Evolutionary conservation across 108 stramenopile species (phyloP), one percentile per base, ranked within the genome.

Genomic region (Nitzschia putrida): DNA sequence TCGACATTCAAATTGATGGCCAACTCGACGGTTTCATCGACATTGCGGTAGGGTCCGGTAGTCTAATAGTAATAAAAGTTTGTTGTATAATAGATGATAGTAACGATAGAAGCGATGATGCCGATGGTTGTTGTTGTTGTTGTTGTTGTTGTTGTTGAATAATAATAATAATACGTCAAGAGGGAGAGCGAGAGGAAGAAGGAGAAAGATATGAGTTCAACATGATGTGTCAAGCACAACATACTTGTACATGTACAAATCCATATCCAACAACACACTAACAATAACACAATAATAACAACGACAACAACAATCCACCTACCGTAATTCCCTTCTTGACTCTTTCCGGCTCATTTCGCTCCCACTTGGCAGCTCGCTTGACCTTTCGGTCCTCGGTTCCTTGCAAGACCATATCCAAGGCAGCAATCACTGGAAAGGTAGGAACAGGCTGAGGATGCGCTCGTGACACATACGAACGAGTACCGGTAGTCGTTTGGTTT

Each of bases 1-100:
- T 99, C 98, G 1, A 99, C 59, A 76, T 94, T 95, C 43, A 96
- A 73, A 53, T 91, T 87, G 38, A 98, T 54, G 14, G 93, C 90
- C 58, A 98, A 21, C 39, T 96, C 95, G 16, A 98, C 69, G 7
- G 93, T 92, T 73, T 98, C 89, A 61, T 93, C 89, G 68, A 84
- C 74, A 63, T 72, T 72, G 51, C 86, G 71, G 68, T 88, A 86
- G 39, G 78, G 70, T 44, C 59, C 77, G 21, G 50, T 51, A 55
- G 64, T 67, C 59, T 71, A 34, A 34, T 34, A 34, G 29, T 34
- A 34, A 4, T 34, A 3, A n/a, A n/a, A n/a, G n/a, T 34, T 34
- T 34, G 29, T 34, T 34, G 29, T 34, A 34, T 34, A 4, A 4
- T 34, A 4, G 1, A 34, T 34, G 29, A 34, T 34, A 4, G 4